Base-by-base conservation (phyloP, 208 protist species). In the Sergeia podlipaevii region DNA sequence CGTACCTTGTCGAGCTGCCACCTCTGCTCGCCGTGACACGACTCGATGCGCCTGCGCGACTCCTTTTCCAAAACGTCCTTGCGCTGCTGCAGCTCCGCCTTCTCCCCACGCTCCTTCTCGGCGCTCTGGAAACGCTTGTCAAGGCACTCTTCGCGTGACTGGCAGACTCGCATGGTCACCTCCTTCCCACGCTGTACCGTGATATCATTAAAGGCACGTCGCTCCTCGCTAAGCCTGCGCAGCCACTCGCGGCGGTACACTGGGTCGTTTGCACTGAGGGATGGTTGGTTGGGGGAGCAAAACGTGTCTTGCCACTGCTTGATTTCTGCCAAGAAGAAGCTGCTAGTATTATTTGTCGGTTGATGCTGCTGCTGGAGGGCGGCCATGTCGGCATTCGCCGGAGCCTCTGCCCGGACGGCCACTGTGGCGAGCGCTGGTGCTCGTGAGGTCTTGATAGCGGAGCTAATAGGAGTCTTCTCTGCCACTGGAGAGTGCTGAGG, bases 241-340 rank as follows among this genome's bases (percentile, higher is more conserved):
- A 72, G 71, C 75, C 75, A 82, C 21, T 43, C 61, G 13, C 62
- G 65, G 7, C 75, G 70, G 56, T 60, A 26, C 0, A 27, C 18
- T 1, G 69, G 17, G 33, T 77, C 70, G 11, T 56, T 42, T 15
- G 55, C 70, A 36, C 57, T 74, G 1, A 27, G 13, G 17, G 70
- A 62, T 5, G 54, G 23, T 10, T 39, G 42, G 43, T 74, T 77
- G 2, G 75, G 75, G 0, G 70, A 68, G 2, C 56, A 54, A 28
- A 75, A 63, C 0, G 29, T 67, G 42, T 47, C 36, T 33, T 67
- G 52, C 70, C 75, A 77, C 48, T 59, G 38, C 52, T 72, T 64
- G 24, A 75, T 39, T 50, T 82, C 75, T 27, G 64, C 51, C 42
- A 77, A 73, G 46, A 82, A 73, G 49, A 57, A 72, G 26, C 41